These are phyloP conservation scores for Biscutella laevigata DNA, from an alignment of 441 rosid genomes.

Conservation along the genomic window DNA sequence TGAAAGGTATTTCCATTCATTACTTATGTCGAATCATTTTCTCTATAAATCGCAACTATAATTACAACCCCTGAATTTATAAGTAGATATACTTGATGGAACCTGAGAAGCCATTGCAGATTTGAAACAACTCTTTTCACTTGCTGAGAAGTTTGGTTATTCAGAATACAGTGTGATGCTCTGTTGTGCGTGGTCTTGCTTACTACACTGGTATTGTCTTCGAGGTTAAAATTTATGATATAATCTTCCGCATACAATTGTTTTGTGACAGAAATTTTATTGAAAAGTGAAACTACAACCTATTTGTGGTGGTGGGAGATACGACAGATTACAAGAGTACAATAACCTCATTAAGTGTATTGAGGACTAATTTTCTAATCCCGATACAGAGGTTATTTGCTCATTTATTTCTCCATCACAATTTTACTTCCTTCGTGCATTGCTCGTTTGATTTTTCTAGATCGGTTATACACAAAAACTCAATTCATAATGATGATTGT, in stretches of 20 bases:
- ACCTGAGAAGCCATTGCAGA: constrained; percentile 75
- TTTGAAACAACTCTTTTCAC: constrained; percentile 65
- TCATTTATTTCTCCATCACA: too few species aligned
- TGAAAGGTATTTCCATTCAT: constrained; percentile 47
- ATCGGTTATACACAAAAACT: too few species aligned
- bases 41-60: background rate
- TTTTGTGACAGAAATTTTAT: constrained; percentile 59
- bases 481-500: too few species aligned
- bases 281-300: constrained; percentile 78
- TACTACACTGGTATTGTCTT: constrained; percentile 92
- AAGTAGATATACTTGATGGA: constrained; percentile 59
- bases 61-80: constrained; percentile 3
- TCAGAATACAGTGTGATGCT: constrained; percentile 93
- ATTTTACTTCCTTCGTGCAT: too few species aligned
- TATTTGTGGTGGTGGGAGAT: constrained; percentile 89
- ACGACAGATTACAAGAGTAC: constrained; percentile 67
- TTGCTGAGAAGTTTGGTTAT: constrained; percentile 80
- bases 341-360: too few species aligned
- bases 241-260: background rate
- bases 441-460: too few species aligned
- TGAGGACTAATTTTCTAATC: too few species aligned
- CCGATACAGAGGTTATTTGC: too few species aligned
- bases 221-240: constrained; percentile 51
- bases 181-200: constrained; percentile 91
- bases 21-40: background rate